Evolutionary conservation across 2,329 filamentous ascomycete genomes (phyloP).

Genomic region (Fusarium sp.): DNA sequence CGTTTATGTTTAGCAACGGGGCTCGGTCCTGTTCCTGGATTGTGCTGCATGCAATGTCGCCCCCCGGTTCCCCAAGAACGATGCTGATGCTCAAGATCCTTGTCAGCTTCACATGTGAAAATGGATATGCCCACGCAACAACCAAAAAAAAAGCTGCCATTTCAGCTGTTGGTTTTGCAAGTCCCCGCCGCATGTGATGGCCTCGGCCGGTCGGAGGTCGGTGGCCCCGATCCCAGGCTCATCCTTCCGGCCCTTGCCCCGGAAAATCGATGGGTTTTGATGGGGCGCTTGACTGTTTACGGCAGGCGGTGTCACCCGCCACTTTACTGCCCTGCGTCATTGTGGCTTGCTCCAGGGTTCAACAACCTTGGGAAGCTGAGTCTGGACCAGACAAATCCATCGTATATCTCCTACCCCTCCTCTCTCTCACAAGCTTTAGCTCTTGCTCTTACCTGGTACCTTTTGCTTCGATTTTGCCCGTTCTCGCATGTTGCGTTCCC

Average conservation of each 20-base stretch:
- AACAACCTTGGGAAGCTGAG: slow-evolving; percentile 44
- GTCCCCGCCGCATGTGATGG: slow-evolving; percentile 41
- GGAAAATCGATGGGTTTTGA: slow-evolving; percentile 43
- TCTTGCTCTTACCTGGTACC: not conserved
- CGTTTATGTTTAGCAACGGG: slow-evolving; percentile 30
- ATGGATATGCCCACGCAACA: slow-evolving; percentile 14
- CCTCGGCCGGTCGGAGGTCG: slow-evolving; percentile 38
- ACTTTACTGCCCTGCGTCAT: slow-evolving; percentile 46
- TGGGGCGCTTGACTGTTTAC: slow-evolving; percentile 40
- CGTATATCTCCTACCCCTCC: slow-evolving; percentile 40
- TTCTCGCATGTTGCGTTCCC: slow-evolving; percentile 42
- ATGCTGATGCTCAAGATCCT: slow-evolving; percentile 35
- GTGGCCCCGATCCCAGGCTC: slow-evolving; percentile 11
- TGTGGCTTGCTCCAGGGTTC: slow-evolving; percentile 45
- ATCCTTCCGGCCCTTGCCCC: slow-evolving; percentile 20
- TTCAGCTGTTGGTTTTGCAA: not conserved
- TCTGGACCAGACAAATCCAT: slow-evolving; percentile 30
- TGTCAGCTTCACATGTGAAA: slow-evolving; percentile 42
- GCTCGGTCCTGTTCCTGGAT: slow-evolving; percentile 40
- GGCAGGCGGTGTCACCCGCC: slow-evolving; percentile 42
- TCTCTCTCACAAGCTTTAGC: slow-evolving; percentile 34
- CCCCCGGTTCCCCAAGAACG: slow-evolving; percentile 32
- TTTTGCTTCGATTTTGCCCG: not conserved
- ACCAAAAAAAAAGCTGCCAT: not conserved
- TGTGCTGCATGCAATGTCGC: slow-evolving; percentile 36